These are phyloP conservation scores for Pyracantha coccinea DNA, from an alignment of 331 rosid species.

Conservation along the genomic window DNA sequence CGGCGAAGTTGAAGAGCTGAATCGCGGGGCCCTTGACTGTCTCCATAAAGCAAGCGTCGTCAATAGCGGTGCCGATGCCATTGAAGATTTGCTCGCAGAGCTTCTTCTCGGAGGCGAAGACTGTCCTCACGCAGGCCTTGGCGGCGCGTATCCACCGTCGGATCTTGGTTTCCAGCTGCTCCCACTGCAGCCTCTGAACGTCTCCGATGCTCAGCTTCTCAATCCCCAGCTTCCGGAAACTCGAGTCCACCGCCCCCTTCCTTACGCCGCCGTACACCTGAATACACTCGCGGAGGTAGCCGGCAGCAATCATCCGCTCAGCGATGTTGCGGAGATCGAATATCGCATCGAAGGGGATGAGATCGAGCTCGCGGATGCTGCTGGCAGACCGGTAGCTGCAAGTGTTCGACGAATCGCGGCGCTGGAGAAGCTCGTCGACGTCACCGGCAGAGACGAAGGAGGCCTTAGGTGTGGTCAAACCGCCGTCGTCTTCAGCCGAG, in stretches of 20 bases:
- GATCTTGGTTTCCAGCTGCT: conserved; percentile 77
- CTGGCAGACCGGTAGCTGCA: conserved; percentile 61
- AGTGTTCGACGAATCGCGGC: conserved; percentile 18
- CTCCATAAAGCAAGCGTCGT: conserved; percentile 93
- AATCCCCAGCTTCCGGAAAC: conserved; percentile 60
- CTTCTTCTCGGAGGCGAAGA: conserved; percentile 85
- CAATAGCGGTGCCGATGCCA: conserved; percentile 67
- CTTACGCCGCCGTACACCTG: conserved; percentile 92
- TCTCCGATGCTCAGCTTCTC: conserved; percentile 94
- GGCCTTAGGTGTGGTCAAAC: not conserved
- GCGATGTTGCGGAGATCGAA: conserved; percentile 78
- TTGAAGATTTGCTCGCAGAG: conserved; percentile 85
- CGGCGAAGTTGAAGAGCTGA: conserved; percentile 88
- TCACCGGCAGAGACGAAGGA: not conserved
- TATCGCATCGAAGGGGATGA: conserved; percentile 67
- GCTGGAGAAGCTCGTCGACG: conserved; percentile 30
- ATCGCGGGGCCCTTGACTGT: conserved; percentile 88
- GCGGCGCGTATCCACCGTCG: conserved; percentile 88
- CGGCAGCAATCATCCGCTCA: conserved; percentile 79
- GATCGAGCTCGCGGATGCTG: conserved; percentile 94
- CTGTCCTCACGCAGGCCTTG: conserved; percentile 57
- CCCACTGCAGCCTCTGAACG: conserved; percentile 91
- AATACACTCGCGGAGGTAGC: conserved; percentile 76
- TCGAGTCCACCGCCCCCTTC: conserved; percentile 69
- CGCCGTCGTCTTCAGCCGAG: conserved; percentile 16